A percentile compares a stretch with the other conserved stretches of the same genome.
These are phyloP conservation scores for Crithidia expoeki DNA, from an alignment of 208 protist genomes.

Conservation along the genomic window DNA sequence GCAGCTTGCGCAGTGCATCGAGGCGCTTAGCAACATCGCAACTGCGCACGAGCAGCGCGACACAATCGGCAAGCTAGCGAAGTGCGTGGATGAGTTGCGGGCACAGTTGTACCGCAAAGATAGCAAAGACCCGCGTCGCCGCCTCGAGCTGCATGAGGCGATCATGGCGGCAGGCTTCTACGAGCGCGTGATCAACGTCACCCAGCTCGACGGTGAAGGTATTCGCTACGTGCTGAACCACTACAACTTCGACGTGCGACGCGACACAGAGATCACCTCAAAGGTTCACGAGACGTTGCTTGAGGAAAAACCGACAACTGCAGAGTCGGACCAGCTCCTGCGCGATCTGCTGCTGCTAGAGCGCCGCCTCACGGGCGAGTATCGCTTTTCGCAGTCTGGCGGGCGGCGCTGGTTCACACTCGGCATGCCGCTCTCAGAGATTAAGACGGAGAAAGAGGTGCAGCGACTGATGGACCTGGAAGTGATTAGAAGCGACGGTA, in stretches of 20 bases:
- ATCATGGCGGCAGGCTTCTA: slow-evolving; percentile 92
- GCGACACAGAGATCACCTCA: slow-evolving; percentile 77
- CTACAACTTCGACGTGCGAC: slow-evolving; percentile 91
- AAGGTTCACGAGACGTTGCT: slow-evolving; percentile 68
- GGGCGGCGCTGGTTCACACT: slow-evolving; percentile 83
- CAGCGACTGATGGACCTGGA: slow-evolving; percentile 71
- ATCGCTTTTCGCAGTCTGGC: slow-evolving; percentile 72
- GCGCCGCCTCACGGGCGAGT: slow-evolving; percentile 75
- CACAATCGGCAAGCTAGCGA: slow-evolving; percentile 41
- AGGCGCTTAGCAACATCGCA: slow-evolving; percentile 40
- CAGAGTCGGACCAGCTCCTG: slow-evolving; percentile 81
- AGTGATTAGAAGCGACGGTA: slow-evolving; percentile 71
- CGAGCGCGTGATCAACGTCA: slow-evolving; percentile 58
- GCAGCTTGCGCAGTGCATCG: slow-evolving; percentile 41
- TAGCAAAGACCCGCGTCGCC: slow-evolving; percentile 56
- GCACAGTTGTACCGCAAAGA: slow-evolving; percentile 67
- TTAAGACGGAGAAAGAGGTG: slow-evolving; percentile 79
- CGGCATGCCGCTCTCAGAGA: slow-evolving; percentile 72
- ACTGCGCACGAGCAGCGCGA: slow-evolving; percentile 46
- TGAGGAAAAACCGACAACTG: slow-evolving; percentile 48
- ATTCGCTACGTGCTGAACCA: slow-evolving; percentile 87
- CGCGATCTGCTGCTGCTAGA: slow-evolving; percentile 80
- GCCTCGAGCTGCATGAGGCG: slow-evolving; percentile 85
- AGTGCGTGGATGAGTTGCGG: slow-evolving; percentile 58
- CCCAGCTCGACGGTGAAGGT: slow-evolving; percentile 71